Percentiles rank a stretch among this genome's conserved stretches.
Evolutionary conservation across 805 yeast genomes (phyloP).

Genomic region (Candida sphagnicola): DNA sequence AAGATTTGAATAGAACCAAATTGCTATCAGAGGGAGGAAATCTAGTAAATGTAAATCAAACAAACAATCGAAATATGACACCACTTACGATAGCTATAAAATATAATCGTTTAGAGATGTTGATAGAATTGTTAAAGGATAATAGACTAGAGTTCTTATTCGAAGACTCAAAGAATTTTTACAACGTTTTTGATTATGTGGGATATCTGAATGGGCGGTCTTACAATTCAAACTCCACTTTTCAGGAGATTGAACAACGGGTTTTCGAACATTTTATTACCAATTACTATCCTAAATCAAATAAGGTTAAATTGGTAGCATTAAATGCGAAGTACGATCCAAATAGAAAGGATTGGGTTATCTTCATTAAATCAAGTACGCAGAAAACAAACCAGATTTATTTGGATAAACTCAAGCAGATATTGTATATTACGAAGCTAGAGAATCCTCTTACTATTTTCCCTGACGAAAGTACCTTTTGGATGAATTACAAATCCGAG

Average conservation of each 20-base stretch:
- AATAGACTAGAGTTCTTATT: constrained; percentile 36
- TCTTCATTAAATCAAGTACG: constrained; percentile 16
- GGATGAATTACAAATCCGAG: constrained; percentile 24
- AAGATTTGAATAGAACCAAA: constrained; percentile 35
- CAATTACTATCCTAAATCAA: constrained; percentile 16
- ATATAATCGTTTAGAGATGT: constrained; percentile 61
- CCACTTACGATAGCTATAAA: constrained; percentile 72
- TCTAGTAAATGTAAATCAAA: constrained; percentile 48
- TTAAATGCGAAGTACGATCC: constrained; percentile 34
- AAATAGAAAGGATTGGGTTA: constrained; percentile 27
- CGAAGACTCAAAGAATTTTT: constrained; percentile 31
- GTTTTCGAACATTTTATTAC: constrained; percentile 18
- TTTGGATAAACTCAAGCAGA: constrained; percentile 17
- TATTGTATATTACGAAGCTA: constrained; percentile 20
- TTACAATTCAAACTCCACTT: constrained; percentile 13
- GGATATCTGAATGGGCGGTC: constrained; percentile 30
- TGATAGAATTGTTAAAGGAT: constrained; percentile 47
- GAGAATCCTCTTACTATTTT: constrained; percentile 16
- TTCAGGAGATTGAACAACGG: constrained; percentile 20
- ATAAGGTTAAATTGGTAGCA: constrained; percentile 15
- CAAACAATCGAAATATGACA: constrained; percentile 55
- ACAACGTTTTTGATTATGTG: constrained; percentile 36
- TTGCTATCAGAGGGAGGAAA: constrained; percentile 19
- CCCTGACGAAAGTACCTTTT: constrained; percentile 17
- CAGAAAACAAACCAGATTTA: constrained; percentile 12